Evolutionary conservation across 2,329 filamentous ascomycete species (phyloP).

Genomic region (Ascochyta lentis): DNA sequence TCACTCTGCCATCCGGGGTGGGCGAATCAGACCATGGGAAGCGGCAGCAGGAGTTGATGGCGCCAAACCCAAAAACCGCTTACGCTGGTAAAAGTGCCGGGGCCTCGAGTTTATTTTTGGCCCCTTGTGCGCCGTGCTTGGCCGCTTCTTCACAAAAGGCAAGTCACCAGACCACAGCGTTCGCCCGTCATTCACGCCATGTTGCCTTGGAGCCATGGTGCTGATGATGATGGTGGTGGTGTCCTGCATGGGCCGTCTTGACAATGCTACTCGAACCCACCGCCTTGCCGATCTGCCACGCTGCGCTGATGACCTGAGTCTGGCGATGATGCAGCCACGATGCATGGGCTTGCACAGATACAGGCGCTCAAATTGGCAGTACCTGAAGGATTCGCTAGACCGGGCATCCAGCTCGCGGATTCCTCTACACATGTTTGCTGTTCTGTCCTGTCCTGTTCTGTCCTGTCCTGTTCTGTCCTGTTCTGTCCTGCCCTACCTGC

Average conservation of each 20-base stretch:
- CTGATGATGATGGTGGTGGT: not conserved
- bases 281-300: slow-evolving; percentile 9
- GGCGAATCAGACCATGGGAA: slow-evolving; percentile 12
- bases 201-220: slow-evolving; percentile 5
- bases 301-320: slow-evolving; percentile 4
- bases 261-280: slow-evolving; percentile 15
- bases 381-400: slow-evolving; percentile 16
- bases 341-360: not conserved
- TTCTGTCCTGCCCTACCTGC: not conserved
- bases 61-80: slow-evolving; percentile 32
- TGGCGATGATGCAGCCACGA: not conserved
- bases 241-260: slow-evolving; percentile 1
- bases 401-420: slow-evolving; percentile 4
- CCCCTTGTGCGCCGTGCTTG: slow-evolving; percentile 24
- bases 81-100: slow-evolving; percentile 28
- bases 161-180: slow-evolving; percentile 25
- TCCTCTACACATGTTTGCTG: slow-evolving; percentile 3
- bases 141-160: slow-evolving; percentile 14
- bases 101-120: slow-evolving; percentile 37
- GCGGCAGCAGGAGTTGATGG: slow-evolving; percentile 33
- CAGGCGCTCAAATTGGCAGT: slow-evolving; percentile 12
- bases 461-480: no score
- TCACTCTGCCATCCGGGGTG: slow-evolving; percentile 19
- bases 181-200: slow-evolving; percentile 10
- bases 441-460: not conserved